These are phyloP conservation scores for Serendipita sp. DNA, from an alignment of 768 basidiomycete species.

Conservation along the genomic window DNA sequence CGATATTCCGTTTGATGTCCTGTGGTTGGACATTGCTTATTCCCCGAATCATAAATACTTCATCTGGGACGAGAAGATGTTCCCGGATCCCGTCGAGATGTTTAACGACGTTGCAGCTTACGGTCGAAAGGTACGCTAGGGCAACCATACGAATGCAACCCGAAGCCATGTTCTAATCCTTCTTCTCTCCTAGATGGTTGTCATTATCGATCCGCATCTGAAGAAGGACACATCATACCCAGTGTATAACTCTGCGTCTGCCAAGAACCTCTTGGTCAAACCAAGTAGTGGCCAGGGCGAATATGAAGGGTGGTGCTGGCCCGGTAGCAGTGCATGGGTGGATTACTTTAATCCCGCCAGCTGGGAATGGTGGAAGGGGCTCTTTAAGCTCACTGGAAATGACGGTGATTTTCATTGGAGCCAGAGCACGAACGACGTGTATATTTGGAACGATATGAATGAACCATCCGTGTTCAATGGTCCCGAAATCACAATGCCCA, in stretches of 20 bases:
- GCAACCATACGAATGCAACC: background rate
- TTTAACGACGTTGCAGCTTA: slow-evolving; percentile 68
- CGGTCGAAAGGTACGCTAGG: slow-evolving; percentile 55
- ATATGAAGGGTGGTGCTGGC: slow-evolving; percentile 99
- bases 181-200: slow-evolving; percentile 61
- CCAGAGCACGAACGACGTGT: slow-evolving; percentile 63
- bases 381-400: slow-evolving; percentile 46
- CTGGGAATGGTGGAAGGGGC: slow-evolving; percentile 79
- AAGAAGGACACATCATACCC: slow-evolving; percentile 70
- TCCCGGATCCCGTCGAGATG: slow-evolving; percentile 94
- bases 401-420: slow-evolving; percentile 55
- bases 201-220: slow-evolving; percentile 91
- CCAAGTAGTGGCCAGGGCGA: slow-evolving; percentile 55
- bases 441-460: slow-evolving; percentile 99
- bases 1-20: slow-evolving; percentile 87
- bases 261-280: slow-evolving; percentile 70
- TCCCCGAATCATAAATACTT: slow-evolving; percentile 90
- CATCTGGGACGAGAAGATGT: slow-evolving; percentile 83
- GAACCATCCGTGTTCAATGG: slow-evolving; percentile 99
- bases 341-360: slow-evolving; percentile 87
- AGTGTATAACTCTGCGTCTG: slow-evolving; percentile 69
- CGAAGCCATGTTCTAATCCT: slow-evolving; percentile 3
- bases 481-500: slow-evolving; percentile 78
- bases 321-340: slow-evolving; percentile 89
- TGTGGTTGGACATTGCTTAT: slow-evolving; percentile 97